Conservation (phyloP, 2,329 filamentous ascomycete species). For the Colletotrichum agaves region DNA sequence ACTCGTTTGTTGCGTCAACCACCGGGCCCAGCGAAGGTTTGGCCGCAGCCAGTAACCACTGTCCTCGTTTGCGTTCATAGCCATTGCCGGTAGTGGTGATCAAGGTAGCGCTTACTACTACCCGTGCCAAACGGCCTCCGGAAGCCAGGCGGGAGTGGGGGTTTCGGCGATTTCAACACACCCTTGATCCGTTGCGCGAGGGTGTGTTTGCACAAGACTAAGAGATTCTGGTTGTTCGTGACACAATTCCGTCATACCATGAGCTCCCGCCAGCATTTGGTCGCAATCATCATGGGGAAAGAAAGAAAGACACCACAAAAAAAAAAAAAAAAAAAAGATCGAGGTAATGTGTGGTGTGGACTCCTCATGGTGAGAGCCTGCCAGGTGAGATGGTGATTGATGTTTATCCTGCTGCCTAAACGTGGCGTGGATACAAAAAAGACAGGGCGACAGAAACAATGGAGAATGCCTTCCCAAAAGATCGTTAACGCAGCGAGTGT, state of each 20-base stretch:
- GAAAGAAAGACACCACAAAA: no score
- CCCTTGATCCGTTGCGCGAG: neutral
- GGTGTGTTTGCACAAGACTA: neutral
- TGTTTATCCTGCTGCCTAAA: slow-evolving; percentile 35
- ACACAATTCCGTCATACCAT: no score
- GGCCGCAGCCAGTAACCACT: no score
- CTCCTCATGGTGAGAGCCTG: neutral
- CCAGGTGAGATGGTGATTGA: neutral
- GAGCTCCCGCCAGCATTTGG: neutral
- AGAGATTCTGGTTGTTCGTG: no score
- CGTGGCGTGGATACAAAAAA: slow-evolving; percentile 14
- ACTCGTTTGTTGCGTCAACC: no score
- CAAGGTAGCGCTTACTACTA: neutral
- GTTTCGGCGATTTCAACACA: slow-evolving; percentile 17
- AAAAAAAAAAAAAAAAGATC: neutral
- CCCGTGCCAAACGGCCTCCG: slow-evolving; percentile 6
- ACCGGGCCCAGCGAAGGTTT: no score
- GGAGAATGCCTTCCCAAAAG: slow-evolving; percentile 25
- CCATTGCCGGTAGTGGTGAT: no score
- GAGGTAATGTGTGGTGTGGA: neutral
- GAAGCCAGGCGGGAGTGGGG: slow-evolving; percentile 10
- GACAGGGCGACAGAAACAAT: slow-evolving; percentile 22
- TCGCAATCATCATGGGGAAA: neutral
- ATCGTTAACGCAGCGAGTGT: slow-evolving; percentile 28
- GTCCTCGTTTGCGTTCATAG: no score